phyloP scores from a whole-genome alignment of 345 rosid species.

The Moricandia arvensis region DNA sequence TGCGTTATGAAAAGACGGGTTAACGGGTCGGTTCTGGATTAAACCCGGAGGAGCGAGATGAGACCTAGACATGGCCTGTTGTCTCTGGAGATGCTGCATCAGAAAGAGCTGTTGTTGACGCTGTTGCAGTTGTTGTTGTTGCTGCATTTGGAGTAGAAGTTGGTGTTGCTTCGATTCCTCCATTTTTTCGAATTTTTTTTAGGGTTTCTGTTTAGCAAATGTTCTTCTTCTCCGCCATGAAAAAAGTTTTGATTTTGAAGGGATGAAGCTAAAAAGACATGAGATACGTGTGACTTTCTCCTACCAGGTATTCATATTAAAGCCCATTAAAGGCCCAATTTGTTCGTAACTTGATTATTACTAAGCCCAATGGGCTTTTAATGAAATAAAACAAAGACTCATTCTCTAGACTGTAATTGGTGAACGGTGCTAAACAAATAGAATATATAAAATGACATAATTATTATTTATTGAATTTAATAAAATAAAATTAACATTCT shows the following conservation, averaged over 20 bases:
- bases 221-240: not conserved
- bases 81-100: not conserved
- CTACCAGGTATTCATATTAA: not conserved
- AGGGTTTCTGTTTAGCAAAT: not conserved
- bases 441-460: no score
- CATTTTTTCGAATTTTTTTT: slow-evolving; percentile 37
- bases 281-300: not conserved
- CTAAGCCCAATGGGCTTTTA: not conserved
- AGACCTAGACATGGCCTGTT: not conserved
- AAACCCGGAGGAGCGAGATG: slow-evolving; percentile 34
- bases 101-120: slow-evolving; percentile 62
- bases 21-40: slow-evolving; percentile 47
- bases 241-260: not conserved
- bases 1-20: slow-evolving; percentile 41
- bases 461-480: no score
- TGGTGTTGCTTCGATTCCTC: slow-evolving; percentile 59
- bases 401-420: no score
- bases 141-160: slow-evolving; percentile 36
- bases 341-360: not conserved
- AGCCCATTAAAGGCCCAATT: not conserved
- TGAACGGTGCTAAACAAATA: no score
- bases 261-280: not conserved
- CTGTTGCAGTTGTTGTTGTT: slow-evolving; percentile 52
- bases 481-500: no score
- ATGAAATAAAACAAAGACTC: not conserved